These are phyloP conservation scores for Crotalaria pallida DNA, from an alignment of 306 rosid genomes.

Conservation along the genomic window DNA sequence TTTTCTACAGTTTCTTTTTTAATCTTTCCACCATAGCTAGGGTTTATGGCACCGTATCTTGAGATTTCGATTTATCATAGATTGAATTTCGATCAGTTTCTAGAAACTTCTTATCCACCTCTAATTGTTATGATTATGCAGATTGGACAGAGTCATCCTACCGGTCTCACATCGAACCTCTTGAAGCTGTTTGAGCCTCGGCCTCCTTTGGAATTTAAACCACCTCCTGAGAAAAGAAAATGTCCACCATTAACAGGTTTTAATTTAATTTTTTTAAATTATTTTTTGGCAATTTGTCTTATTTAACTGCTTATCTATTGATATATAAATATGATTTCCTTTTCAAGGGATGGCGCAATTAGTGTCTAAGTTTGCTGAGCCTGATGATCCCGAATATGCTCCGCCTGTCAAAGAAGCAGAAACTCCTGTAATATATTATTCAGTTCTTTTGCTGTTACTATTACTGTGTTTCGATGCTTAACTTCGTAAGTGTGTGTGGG, in stretches of 20 bases:
- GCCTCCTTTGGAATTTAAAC: conserved; percentile 86
- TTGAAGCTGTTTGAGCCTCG: conserved; percentile 97
- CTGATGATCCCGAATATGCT: conserved; percentile 79
- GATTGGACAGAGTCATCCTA: conserved; percentile 99
- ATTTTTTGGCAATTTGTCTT: not conserved
- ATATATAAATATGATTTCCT: not conserved
- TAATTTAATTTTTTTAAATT: not conserved
- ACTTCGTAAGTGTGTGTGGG: not conserved
- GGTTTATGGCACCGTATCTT: conserved; percentile 18
- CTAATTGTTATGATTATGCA: conserved; percentile 15
- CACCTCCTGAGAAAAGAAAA: conserved; percentile 93
- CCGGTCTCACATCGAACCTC: conserved; percentile 83
- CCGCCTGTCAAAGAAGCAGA: conserved; percentile 67
- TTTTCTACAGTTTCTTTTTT: not conserved
- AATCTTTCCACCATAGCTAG: conserved; percentile 13
- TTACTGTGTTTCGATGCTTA: not conserved
- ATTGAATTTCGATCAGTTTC: not conserved
- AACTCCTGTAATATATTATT: conserved; percentile 63
- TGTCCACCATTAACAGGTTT: conserved; percentile 86
- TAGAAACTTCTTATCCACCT: not conserved
- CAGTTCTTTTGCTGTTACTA: not conserved
- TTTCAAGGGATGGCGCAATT: conserved; percentile 82
- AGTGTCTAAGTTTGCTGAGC: conserved; percentile 75
- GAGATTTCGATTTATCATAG: not conserved
- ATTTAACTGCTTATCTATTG: not conserved